A percentile compares a stretch with the other conserved stretches of the same genome.
These are phyloP conservation scores for Pyrrhoderma lamaoense DNA, from an alignment of 1,284 basidiomycete species.

Conservation along the genomic window DNA sequence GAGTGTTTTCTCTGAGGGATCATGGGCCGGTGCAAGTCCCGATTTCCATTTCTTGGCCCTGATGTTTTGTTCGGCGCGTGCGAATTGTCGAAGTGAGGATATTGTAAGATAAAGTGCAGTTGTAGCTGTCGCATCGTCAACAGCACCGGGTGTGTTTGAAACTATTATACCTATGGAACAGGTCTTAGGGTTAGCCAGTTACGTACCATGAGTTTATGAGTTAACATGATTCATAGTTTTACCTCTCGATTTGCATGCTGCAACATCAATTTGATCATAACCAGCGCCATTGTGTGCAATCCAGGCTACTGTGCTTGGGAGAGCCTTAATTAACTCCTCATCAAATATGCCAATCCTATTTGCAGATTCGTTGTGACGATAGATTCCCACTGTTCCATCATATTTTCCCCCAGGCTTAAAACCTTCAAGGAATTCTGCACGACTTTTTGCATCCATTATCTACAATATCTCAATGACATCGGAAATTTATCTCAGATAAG, in stretches of 20 bases:
- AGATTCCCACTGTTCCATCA: constrained; percentile 68
- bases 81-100: constrained; percentile 77
- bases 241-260: constrained; percentile 67
- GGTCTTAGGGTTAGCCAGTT: not conserved
- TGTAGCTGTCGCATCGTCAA: constrained; percentile 89
- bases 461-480: constrained; percentile 24
- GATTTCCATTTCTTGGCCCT: constrained; percentile 50
- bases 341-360: constrained; percentile 72
- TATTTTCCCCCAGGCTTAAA: constrained; percentile 68
- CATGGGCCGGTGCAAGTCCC: constrained; percentile 52
- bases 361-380: constrained; percentile 66
- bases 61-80: constrained; percentile 64
- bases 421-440: constrained; percentile 62
- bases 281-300: constrained; percentile 93
- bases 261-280: constrained; percentile 80
- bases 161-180: constrained; percentile 63
- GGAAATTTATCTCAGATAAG: not conserved
- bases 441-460: constrained; percentile 59
- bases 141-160: constrained; percentile 88
- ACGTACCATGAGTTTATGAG: not conserved
- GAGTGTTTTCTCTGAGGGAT: constrained; percentile 72
- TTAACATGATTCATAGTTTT: constrained; percentile 6
- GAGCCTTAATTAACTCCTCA: constrained; percentile 61
- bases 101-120: constrained; percentile 82
- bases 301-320: constrained; percentile 69